phyloP scores from a whole-genome alignment of 306 rosid species.

The Castanea mollissima region DNA sequence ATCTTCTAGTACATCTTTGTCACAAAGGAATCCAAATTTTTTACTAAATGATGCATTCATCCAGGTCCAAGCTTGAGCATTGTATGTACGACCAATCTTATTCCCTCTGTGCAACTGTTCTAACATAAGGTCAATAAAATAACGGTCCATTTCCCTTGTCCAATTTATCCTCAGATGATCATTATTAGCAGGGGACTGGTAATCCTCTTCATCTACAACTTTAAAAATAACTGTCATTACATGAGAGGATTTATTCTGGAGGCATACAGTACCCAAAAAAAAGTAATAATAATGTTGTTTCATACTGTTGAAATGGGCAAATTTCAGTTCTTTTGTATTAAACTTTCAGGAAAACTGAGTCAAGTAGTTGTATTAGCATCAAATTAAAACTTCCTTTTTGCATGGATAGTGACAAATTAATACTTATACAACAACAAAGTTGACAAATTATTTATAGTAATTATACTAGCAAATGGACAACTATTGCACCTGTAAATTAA shows the following conservation, averaged over 20 bases:
- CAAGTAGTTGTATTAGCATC: background rate
- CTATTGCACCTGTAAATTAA: background rate
- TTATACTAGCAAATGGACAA: background rate
- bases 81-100: slow-evolving; percentile 23
- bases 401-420: too few relatives aligned
- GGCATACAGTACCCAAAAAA: background rate
- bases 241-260: background rate
- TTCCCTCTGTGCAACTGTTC: slow-evolving; percentile 42
- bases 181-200: slow-evolving; percentile 23
- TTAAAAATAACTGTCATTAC: slow-evolving; percentile 9
- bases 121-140: background rate
- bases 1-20: slow-evolving; percentile 27
- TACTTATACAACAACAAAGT: background rate
- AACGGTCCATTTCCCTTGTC: background rate
- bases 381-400: background rate
- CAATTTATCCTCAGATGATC: background rate
- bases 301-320: slow-evolving; percentile 2
- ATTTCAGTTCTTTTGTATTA: background rate
- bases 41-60: slow-evolving; percentile 12
- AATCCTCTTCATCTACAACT: slow-evolving; percentile 29
- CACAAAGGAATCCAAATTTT: slow-evolving; percentile 24
- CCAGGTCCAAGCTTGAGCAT: slow-evolving; percentile 37
- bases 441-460: background rate
- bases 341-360: background rate
- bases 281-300: background rate